Evolutionary conservation across 345 rosid species (phyloP).

Genomic region (Triadica sebifera): DNA sequence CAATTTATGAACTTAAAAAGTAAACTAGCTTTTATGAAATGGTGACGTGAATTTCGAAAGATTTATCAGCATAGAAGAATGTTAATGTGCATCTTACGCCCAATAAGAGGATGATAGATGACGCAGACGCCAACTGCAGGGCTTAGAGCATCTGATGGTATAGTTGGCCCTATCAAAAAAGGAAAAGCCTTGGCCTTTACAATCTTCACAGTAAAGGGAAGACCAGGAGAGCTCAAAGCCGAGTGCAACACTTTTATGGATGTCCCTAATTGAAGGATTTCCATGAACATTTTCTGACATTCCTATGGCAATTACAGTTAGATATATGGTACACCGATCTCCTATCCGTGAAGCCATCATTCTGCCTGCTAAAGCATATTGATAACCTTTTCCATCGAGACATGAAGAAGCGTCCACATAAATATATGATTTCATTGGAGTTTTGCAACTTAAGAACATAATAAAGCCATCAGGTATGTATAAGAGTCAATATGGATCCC

Average conservation of each 20-base stretch:
- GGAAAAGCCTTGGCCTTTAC: conserved; percentile 3
- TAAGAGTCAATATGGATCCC: neutral
- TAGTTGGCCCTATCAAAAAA: neutral
- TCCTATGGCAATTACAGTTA: neutral
- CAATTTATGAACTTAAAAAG: neutral
- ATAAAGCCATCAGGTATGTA: neutral
- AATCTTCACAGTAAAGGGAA: neutral
- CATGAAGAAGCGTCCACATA: neutral
- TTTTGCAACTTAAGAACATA: conserved; percentile 1
- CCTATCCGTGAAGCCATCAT: neutral
- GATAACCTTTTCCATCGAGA: neutral
- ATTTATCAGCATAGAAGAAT: neutral
- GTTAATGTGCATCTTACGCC: neutral
- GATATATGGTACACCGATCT: conserved; percentile 5
- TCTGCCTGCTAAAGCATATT: neutral
- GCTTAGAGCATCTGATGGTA: neutral
- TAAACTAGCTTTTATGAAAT: neutral
- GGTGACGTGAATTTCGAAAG: neutral
- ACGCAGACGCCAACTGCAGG: neutral
- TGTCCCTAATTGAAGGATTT: neutral
- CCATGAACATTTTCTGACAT: no score
- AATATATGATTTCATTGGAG: neutral
- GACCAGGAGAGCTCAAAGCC: conserved; percentile 7
- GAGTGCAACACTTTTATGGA: neutral
- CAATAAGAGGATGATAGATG: conserved; percentile 1